phyloP scores from a whole-genome alignment of 306 rosid genomes.

The Begonia masoniana region DNA sequence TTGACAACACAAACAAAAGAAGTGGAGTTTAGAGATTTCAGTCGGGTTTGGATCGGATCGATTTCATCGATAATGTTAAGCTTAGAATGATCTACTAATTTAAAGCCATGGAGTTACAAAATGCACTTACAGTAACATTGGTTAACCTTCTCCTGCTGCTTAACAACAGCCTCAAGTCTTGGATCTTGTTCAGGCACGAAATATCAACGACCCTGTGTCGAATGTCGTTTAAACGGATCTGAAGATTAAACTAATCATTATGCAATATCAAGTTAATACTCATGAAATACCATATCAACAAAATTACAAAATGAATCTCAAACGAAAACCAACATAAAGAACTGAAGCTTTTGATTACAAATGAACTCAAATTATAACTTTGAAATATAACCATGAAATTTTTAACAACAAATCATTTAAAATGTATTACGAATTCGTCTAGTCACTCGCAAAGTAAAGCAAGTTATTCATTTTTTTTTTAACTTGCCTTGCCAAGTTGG shows the following conservation, averaged over 20 bases:
- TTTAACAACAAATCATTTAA: not conserved
- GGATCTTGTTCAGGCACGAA: slow-evolving; percentile 24
- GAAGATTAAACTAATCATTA: slow-evolving; percentile 2
- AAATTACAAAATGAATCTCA: not conserved
- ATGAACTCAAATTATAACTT: too few relatives aligned
- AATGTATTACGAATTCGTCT: not conserved
- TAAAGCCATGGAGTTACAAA: too few relatives aligned
- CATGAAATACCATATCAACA: too few relatives aligned
- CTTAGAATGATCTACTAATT: not conserved
- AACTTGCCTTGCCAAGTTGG: slow-evolving; percentile 26
- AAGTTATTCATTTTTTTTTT: too few relatives aligned
- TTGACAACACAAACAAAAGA: slow-evolving; percentile 8
- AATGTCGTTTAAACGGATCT: slow-evolving; percentile 24
- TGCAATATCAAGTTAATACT: not conserved
- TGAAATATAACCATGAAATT: too few relatives aligned
- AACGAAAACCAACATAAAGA: not conserved
- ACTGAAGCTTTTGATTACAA: not conserved
- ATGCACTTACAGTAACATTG: slow-evolving; percentile 19
- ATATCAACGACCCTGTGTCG: slow-evolving; percentile 34
- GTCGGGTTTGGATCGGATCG: not conserved
- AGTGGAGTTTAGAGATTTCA: not conserved
- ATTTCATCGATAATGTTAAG: not conserved
- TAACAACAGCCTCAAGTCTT: slow-evolving; percentile 41
- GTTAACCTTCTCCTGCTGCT: slow-evolving; percentile 15
- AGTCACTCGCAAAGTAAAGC: too few relatives aligned